phyloP scores from a whole-genome alignment of 306 rosid genomes.

The Quercus berberidifolia region DNA sequence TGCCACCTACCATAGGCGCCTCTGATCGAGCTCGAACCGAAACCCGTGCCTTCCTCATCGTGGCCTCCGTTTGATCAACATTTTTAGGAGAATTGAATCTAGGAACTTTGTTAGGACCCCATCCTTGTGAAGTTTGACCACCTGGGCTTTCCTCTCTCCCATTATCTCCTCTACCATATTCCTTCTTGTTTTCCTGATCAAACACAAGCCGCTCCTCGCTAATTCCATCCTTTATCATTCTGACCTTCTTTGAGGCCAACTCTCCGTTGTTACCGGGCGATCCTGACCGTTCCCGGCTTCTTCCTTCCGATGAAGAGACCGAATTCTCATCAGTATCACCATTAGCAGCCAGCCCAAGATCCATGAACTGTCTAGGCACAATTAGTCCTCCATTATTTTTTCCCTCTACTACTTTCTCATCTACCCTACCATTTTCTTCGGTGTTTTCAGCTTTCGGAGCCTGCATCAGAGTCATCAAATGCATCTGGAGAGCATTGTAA shows the following conservation, averaged over 20 bases:
- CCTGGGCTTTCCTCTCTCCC: conserved; percentile 45
- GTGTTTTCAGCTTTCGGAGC: conserved; percentile 26
- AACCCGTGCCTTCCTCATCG: conserved; percentile 78
- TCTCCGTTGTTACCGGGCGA: conserved; percentile 29
- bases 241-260: conserved; percentile 26
- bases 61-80: conserved; percentile 67
- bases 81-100: conserved; percentile 47
- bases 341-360: conserved; percentile 58
- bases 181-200: conserved; percentile 38
- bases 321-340: conserved; percentile 36
- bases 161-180: conserved; percentile 10
- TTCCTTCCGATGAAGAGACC: conserved; percentile 43
- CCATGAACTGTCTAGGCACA: conserved; percentile 61
- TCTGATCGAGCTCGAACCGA: conserved; percentile 79
- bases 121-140: conserved; percentile 34
- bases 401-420: conserved; percentile 20
- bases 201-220: conserved; percentile 17
- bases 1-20: conserved; percentile 53
- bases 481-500: conserved; percentile 51
- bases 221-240: conserved; percentile 14
- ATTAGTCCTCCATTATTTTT: conserved; percentile 20
- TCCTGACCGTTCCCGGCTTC: conserved; percentile 34
- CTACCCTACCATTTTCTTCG: conserved; percentile 21
- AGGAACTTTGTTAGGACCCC: conserved; percentile 42
- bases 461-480: conserved; percentile 30